A percentile compares a stretch with the other conserved stretches of the same genome.
Conservation (phyloP, 352 stramenopile species). For the Thalassiosira exigua region DNA sequence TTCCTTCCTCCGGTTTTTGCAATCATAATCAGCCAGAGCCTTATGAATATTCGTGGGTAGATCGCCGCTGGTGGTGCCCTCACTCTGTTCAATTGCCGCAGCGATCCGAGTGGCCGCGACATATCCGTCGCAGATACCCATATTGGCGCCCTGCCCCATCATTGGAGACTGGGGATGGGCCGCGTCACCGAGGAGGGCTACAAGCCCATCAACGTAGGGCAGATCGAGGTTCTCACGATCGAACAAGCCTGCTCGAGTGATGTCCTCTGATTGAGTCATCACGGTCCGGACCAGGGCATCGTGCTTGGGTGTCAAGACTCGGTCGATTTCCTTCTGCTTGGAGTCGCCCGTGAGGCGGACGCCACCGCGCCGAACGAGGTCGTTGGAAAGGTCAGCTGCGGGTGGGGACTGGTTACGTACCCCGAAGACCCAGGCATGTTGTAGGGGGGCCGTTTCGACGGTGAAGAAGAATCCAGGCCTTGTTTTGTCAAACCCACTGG, state of each 20-base stretch:
- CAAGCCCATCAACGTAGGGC: conserved; percentile 19
- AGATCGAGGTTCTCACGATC: conserved; percentile 34
- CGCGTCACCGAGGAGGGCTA: conserved; percentile 43
- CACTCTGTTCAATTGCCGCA: neutral
- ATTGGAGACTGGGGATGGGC: conserved; percentile 46
- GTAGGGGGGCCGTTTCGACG: neutral
- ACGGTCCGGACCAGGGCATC: conserved; percentile 14
- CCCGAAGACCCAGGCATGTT: conserved; percentile 24
- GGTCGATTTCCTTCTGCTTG: conserved; percentile 31
- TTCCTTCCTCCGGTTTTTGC: conserved; percentile 9
- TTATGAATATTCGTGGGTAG: conserved; percentile 10
- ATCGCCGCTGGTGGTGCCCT: too few relatives aligned
- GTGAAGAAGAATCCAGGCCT: conserved; percentile 16
- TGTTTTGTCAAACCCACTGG: neutral
- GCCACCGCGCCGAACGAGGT: conserved; percentile 40
- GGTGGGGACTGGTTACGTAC: conserved; percentile 2
- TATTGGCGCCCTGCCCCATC: conserved; percentile 46
- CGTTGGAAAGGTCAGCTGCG: conserved; percentile 4
- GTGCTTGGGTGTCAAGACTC: too few relatives aligned
- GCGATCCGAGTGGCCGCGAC: conserved; percentile 27
- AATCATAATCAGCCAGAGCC: conserved; percentile 17
- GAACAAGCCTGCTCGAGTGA: conserved; percentile 43
- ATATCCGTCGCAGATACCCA: conserved; percentile 45
- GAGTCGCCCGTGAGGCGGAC: conserved; percentile 6
- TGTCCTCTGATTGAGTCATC: conserved; percentile 19